Evolutionary conservation across 805 yeast species (phyloP), one percentile per base, ranked within the genome.

Genomic region (Wickerhamomyces ciferrii): DNA sequence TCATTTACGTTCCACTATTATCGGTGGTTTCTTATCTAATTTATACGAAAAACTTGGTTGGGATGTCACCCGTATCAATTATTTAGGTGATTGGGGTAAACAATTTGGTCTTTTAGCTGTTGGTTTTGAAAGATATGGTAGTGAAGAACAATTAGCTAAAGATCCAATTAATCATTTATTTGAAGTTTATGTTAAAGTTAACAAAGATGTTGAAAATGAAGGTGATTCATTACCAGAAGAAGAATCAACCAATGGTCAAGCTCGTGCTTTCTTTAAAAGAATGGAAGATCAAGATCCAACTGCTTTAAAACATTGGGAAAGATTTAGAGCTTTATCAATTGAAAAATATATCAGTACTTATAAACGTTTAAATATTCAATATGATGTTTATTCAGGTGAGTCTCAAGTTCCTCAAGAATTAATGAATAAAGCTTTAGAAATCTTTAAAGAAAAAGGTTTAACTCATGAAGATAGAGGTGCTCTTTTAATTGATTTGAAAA

Each of bases 61-160:
- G 87, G 79, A 88, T n/a, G 99, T 94, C 40, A 70, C 78, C 55
- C 81, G 97, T 70, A 76, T 92, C 74, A 94, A 94, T 74, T 94
- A 94, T 69, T 76, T 94, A 55, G 99, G 99, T 61, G 99, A 94
- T 70, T 94, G 99, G 99, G 99, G 99, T 48, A 94, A 94, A 70
- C 99, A 94, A 73, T 94, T 92, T 61, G 99, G 99, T 68, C 67
- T 94, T 41, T 76, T 94, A 56, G 99, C 98, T 23, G 85, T 94
- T 51, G 99, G 97, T 41, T 94, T 84, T 67, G 79, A 81, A 47
- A 81, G 78, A 61, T 94, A 86, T 63, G 99, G 99, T 43, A 68
- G 76, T 51, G 96, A 85, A 63, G 87, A 83, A 60, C 70, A 71
- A 44, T 75, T 94, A 53, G 72, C 72, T 46, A 59, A 61, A 41